Base-by-base conservation (phyloP, 495 filamentous ascomycete species). In the Penicillium ochrochloron region DNA sequence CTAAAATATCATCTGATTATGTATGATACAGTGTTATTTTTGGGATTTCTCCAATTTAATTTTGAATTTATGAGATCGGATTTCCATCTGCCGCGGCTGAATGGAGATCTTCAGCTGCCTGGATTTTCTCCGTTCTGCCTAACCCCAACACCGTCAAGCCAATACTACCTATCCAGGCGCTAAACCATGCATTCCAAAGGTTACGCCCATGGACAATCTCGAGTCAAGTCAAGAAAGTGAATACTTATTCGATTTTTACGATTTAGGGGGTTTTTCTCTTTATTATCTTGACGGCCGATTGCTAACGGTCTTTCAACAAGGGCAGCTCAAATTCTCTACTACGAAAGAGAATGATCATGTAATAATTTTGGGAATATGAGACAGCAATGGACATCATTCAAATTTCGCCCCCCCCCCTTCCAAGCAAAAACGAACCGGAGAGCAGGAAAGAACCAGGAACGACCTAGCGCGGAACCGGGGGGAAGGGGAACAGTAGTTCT, bases 401-500 rank as follows among this genome's bases (percentile, higher is more conserved):
- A 33, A 33, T 33, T 33, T 33, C 31, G 14, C 25, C 25, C 25
- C 25, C 25, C 25, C 25, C 25, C 25, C 25, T 4, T 4, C 25
- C 25, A 1, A 27, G 9, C 52, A 60, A 39, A 61, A 60, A 6
- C 29, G 61, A 35, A 60, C 9, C n/a, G 46, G 60, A 60, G 35
- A 44, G 64, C 58, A 35, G 48, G 52, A 56, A 27, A 57, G 46
- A 48, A 48, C 44, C 44, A 48, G 21, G 44, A 23, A 48, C 21
- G 44, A 48, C 44, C 19, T 61, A 63, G 48, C 61, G 55, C 33
- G 54, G 60, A 44, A 54, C 46, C 42, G 60, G 39, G 63, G 62
- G 51, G 46, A 60, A 60, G 56, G 59, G 46, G 61, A 34, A 31
- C 35, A 63, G 63, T 50, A 68, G 64, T 69, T 68, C 61, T 61